A percentile compares a stretch with the other conserved stretches of the same genome.
These are phyloP conservation scores for Nemania sp. DNA, from an alignment of 2,329 filamentous ascomycete genomes.

Conservation along the genomic window DNA sequence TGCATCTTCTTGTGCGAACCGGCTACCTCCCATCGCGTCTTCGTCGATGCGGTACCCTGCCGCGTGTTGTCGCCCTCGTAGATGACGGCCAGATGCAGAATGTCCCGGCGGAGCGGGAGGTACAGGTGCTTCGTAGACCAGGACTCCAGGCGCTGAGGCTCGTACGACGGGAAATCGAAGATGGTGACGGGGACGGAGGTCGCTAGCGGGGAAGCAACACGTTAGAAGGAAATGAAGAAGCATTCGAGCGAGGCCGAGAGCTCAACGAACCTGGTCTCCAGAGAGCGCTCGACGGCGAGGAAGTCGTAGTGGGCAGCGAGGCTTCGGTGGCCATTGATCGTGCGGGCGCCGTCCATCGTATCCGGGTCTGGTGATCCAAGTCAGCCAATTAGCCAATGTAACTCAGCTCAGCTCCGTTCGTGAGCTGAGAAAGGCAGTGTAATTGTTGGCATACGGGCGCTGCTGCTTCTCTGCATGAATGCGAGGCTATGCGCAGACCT, in stretches of 20 bases:
- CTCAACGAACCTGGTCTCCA: constrained; percentile 51
- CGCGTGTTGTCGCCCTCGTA: constrained; percentile 90
- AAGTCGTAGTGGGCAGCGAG: constrained; percentile 45
- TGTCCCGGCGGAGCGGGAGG: constrained; percentile 84
- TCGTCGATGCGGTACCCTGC: constrained; percentile 81
- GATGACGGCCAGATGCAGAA: constrained; percentile 88
- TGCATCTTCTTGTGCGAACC: constrained; percentile 82
- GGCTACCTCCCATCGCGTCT: constrained; percentile 80
- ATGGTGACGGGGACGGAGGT: constrained; percentile 79
- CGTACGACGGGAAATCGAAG: constrained; percentile 86
- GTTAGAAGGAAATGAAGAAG: constrained; percentile 12
- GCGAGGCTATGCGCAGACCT: constrained; percentile 51
- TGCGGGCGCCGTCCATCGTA: constrained; percentile 44
- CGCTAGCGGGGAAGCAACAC: constrained; percentile 42
- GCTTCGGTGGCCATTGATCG: constrained; percentile 61
- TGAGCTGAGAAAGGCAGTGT: not conserved
- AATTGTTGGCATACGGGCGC: constrained; percentile 34
- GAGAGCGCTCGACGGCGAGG: constrained; percentile 36
- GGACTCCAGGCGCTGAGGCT: constrained; percentile 75
- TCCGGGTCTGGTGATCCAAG: constrained; percentile 27
- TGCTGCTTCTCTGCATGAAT: constrained; percentile 44
- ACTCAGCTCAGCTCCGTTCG: no score
- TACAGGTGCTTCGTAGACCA: constrained; percentile 83
- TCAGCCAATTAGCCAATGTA: constrained; percentile 12
- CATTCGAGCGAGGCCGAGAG: not conserved